phyloP scores from a whole-genome alignment of 352 stramenopile genomes.

The Phytophthora tentaculata region DNA sequence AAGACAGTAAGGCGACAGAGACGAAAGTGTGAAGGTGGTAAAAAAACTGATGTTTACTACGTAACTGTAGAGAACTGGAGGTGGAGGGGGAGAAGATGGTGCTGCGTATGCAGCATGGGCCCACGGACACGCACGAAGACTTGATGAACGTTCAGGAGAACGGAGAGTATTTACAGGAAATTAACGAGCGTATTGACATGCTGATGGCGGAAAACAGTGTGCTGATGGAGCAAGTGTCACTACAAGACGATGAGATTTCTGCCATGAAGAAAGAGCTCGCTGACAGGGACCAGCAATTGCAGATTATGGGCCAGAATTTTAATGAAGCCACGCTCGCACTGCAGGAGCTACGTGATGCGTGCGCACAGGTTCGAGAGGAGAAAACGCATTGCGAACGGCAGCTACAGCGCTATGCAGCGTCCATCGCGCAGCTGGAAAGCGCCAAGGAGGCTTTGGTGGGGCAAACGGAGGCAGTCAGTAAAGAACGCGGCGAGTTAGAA shows the following conservation, averaged over 20 bases:
- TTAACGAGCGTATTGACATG: slow-evolving; percentile 82
- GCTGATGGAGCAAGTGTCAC: slow-evolving; percentile 82
- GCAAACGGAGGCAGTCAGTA: slow-evolving; percentile 41
- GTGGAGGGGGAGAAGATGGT: slow-evolving; percentile 59
- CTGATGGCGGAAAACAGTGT: slow-evolving; percentile 88
- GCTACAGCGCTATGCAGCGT: slow-evolving; percentile 69
- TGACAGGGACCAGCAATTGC: slow-evolving; percentile 75
- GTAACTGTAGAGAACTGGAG: slow-evolving; percentile 60
- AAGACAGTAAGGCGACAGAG: slow-evolving; percentile 49
- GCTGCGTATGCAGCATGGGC: slow-evolving; percentile 53
- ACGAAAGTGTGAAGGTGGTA: not conserved
- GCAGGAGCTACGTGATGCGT: slow-evolving; percentile 71
- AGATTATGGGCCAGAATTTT: slow-evolving; percentile 77
- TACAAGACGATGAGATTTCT: slow-evolving; percentile 76
- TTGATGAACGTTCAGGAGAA: slow-evolving; percentile 48
- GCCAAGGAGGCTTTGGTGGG: slow-evolving; percentile 53
- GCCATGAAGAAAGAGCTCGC: slow-evolving; percentile 67
- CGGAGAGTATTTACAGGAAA: slow-evolving; percentile 67
- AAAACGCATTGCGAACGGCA: slow-evolving; percentile 72
- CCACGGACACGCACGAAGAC: slow-evolving; percentile 47
- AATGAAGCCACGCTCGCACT: slow-evolving; percentile 73
- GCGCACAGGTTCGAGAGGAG: slow-evolving; percentile 57
- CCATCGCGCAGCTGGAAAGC: slow-evolving; percentile 69
- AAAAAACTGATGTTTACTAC: not conserved
- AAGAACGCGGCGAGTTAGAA: slow-evolving; percentile 48